Evolutionary conservation across 768 basidiomycete genomes (phyloP).

Genomic region (Calocybe indica): DNA sequence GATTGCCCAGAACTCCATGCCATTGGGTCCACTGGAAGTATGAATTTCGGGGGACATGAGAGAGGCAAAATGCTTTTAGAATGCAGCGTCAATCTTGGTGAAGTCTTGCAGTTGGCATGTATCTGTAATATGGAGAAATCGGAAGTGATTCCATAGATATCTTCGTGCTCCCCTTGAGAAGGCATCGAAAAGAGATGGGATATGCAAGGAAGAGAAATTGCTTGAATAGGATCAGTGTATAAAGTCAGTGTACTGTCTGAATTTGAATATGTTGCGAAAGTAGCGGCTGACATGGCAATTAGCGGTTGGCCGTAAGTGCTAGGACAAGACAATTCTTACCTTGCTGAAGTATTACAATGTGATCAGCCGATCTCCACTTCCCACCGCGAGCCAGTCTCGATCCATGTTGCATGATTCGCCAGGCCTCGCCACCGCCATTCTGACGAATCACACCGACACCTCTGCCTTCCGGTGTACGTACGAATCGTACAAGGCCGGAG

Average conservation of each 20-base stretch:
- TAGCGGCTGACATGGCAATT: slow-evolving; percentile 33
- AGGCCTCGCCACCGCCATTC: slow-evolving; percentile 56
- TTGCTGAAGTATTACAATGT: slow-evolving; percentile 63
- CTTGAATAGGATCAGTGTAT: slow-evolving; percentile 40
- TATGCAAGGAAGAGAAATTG: slow-evolving; percentile 42
- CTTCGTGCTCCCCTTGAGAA: slow-evolving; percentile 42
- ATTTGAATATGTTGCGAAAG: slow-evolving; percentile 54
- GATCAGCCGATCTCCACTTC: slow-evolving; percentile 53
- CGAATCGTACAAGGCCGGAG: slow-evolving; percentile 51
- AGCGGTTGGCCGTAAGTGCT: slow-evolving; percentile 1
- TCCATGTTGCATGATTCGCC: slow-evolving; percentile 46
- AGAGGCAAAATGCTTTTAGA: slow-evolving; percentile 52
- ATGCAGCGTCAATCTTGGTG: slow-evolving; percentile 34
- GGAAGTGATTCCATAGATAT: slow-evolving; percentile 62
- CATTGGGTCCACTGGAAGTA: slow-evolving; percentile 85
- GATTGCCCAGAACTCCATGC: slow-evolving; percentile 55
- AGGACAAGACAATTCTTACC: slow-evolving; percentile 33
- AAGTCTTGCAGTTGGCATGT: slow-evolving; percentile 28
- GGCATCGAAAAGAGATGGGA: slow-evolving; percentile 64
- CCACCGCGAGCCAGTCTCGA: slow-evolving; percentile 40
- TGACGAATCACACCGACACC: slow-evolving; percentile 64
- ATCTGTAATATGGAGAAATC: slow-evolving; percentile 57
- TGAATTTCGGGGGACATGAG: slow-evolving; percentile 38
- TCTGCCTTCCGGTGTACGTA: slow-evolving; percentile 74
- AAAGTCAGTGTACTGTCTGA: slow-evolving; percentile 43